phyloP scores from a whole-genome alignment of 2,329 filamentous ascomycete genomes.

The Cercospora sesami region DNA sequence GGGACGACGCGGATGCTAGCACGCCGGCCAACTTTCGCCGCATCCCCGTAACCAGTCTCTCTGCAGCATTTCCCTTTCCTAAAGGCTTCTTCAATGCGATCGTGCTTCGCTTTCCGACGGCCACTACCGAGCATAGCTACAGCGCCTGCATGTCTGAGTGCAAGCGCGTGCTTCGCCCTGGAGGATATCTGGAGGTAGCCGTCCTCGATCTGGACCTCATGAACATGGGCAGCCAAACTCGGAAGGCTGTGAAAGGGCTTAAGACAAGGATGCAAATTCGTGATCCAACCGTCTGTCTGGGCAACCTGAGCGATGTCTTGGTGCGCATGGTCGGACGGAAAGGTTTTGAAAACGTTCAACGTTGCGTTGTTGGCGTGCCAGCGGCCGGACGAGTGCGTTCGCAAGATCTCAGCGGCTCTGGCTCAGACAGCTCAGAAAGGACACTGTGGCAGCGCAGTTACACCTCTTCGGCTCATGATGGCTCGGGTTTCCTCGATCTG shows the following conservation, averaged over 20 bases:
- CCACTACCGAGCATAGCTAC: conserved; percentile 67
- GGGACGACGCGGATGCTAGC: conserved; percentile 28
- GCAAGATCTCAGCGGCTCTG: conserved; percentile 36
- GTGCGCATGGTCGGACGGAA: conserved; percentile 66
- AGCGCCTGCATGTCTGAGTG: conserved; percentile 71
- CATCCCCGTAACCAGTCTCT: conserved; percentile 64
- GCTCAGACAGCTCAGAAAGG: conserved; percentile 29
- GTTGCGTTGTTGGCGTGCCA: conserved; percentile 75
- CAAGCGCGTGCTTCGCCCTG: conserved; percentile 73
- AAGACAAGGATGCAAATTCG: conserved; percentile 68
- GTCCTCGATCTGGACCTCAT: conserved; percentile 78
- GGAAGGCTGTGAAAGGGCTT: conserved; percentile 66
- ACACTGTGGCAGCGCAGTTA: conserved; percentile 15
- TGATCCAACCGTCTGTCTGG: conserved; percentile 61
- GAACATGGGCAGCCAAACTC: conserved; percentile 73
- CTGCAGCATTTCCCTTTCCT: conserved; percentile 71
- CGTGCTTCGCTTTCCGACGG: conserved; percentile 73
- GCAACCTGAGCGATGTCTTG: conserved; percentile 56
- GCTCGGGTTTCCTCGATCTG: neutral
- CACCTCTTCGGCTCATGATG: neutral
- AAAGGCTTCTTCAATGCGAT: conserved; percentile 73
- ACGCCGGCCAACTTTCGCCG: conserved; percentile 68
- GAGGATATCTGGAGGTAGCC: conserved; percentile 75
- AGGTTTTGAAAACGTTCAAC: conserved; percentile 71
- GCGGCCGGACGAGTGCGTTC: conserved; percentile 56